A percentile compares a stretch with the other conserved stretches of the same genome.
Evolutionary conservation across 1,139 yeast genomes (phyloP).

Genomic region (Saccharomyces pastorianus): DNA sequence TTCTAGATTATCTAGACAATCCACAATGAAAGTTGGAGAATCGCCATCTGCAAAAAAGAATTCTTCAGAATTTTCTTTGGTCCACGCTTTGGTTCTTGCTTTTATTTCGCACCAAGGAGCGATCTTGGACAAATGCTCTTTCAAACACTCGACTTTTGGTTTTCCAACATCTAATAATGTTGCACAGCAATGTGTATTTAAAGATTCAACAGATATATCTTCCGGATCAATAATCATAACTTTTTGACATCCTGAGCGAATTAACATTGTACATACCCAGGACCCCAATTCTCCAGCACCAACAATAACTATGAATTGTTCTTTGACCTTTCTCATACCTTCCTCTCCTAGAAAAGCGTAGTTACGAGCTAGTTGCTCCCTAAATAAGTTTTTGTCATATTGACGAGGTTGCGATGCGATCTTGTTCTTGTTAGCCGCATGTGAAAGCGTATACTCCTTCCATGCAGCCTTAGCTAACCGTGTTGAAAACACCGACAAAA

Average conservation of each 20-base stretch:
- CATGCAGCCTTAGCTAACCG: constrained; percentile 23
- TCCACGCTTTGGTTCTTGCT: constrained; percentile 71
- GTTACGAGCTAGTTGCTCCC: constrained; percentile 89
- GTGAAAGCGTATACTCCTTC: constrained; percentile 10
- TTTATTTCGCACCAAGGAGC: constrained; percentile 92
- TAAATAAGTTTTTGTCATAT: constrained; percentile 66
- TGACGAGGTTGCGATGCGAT: constrained; percentile 10
- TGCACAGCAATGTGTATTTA: constrained; percentile 93
- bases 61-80: constrained; percentile 51
- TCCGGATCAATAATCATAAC: constrained; percentile 85
- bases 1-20: constrained; percentile 92
- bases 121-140: constrained; percentile 51
- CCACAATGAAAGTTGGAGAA: constrained; percentile 69
- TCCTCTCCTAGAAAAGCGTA: constrained; percentile 83
- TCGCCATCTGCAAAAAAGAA: constrained; percentile 46
- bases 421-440: neutral
- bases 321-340: constrained; percentile 69
- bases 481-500: constrained; percentile 22
- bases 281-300: constrained; percentile 99
- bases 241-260: constrained; percentile 81
- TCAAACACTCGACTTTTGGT: constrained; percentile 75
- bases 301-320: constrained; percentile 76
- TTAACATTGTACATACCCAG: constrained; percentile 88
- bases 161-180: constrained; percentile 81
- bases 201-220: constrained; percentile 84